These are phyloP conservation scores for Tetragonia tetragonoides DNA, from an alignment of 148 eudicot species.

Conservation along the genomic window DNA sequence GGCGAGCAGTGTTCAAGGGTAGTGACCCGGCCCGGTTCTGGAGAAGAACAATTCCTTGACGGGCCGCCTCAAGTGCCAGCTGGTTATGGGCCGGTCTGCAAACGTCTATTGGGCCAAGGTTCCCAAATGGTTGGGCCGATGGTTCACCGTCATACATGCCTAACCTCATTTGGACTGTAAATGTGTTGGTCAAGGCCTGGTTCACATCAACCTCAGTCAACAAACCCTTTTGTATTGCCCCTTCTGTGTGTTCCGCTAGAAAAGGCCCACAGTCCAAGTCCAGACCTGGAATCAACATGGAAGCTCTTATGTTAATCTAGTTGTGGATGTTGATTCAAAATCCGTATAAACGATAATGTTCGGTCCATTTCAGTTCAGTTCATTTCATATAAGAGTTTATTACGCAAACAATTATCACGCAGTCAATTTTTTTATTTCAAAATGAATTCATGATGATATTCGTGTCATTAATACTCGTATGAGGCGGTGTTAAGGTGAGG, in stretches of 20 bases:
- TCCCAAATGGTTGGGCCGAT: constrained; percentile 54
- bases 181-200: constrained; percentile 57
- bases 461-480: no score
- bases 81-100: constrained; percentile 68
- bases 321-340: no score
- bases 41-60: constrained; percentile 81
- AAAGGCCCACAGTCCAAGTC: constrained; percentile 98
- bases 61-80: constrained; percentile 84
- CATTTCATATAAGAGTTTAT: no score
- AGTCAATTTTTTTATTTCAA: no score
- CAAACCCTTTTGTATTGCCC: constrained; percentile 54
- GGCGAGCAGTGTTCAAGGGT: constrained; percentile 48
- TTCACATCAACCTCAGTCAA: constrained; percentile 64
- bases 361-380: no score
- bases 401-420: no score
- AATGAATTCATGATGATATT: no score
- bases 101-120: constrained; percentile 68
- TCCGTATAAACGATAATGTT: no score
- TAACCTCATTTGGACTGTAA: constrained; percentile 79
- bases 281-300: constrained; percentile 39
- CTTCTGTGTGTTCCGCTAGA: constrained; percentile 66
- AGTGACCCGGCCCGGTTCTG: constrained; percentile 47
- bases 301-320: no score
- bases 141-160: constrained; percentile 93
- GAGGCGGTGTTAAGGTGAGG: no score